Conservation (phyloP, 192 early-diverging fungal species). For the Rhizophagus clarus region DNA sequence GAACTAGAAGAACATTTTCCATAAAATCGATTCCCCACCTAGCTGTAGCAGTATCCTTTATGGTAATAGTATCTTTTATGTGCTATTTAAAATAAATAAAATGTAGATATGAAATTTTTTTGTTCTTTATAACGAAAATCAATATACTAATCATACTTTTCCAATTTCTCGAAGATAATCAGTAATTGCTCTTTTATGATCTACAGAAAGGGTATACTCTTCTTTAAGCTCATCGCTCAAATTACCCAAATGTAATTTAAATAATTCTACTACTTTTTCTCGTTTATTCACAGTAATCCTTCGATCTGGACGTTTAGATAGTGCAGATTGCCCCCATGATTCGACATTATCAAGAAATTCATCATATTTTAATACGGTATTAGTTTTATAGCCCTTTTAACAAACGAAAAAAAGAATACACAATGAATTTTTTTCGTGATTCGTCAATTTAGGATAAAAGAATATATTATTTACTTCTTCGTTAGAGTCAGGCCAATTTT, state of each 20-base stretch:
- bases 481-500: background rate
- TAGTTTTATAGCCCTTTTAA: background rate
- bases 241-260: constrained; percentile 7
- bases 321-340: background rate
- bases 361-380: constrained; percentile 7
- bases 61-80: background rate
- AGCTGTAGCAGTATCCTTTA: background rate
- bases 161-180: constrained; percentile 11
- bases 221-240: constrained; percentile 28
- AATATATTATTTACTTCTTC: background rate
- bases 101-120: no score
- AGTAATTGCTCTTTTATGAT: background rate
- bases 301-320: background rate
- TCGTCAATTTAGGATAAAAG: background rate
- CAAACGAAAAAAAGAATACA: background rate
- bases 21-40: background rate
- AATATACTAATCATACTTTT: background rate
- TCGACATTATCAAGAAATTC: background rate
- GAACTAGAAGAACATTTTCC: background rate
- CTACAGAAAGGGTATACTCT: background rate
- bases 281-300: no score
- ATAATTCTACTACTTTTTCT: background rate
- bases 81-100: no score
- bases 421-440: background rate
- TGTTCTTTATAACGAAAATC: no score